A percentile compares a stretch with the other conserved stretches of the same genome.
phyloP scores from a whole-genome alignment of 1,284 basidiomycete genomes.

The Trametes versicolor region DNA sequence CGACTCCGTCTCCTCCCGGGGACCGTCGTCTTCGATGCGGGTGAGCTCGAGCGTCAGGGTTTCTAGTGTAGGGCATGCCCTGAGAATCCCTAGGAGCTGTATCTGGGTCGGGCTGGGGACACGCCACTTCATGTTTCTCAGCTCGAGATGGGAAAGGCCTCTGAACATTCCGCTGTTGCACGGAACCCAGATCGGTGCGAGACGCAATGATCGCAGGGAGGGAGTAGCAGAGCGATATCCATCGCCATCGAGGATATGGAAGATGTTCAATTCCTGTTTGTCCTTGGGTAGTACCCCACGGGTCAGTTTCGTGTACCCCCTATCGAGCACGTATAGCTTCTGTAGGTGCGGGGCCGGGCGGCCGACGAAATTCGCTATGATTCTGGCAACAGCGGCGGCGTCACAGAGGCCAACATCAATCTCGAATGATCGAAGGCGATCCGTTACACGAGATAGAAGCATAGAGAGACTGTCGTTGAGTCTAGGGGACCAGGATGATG shows the following conservation, averaged over 20 bases:
- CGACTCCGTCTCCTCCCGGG: neutral
- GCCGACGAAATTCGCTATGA: neutral
- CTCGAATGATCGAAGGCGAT: neutral
- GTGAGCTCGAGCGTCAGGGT: neutral
- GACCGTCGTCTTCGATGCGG: neutral
- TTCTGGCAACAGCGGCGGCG: too few species aligned
- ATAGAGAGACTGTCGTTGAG: neutral
- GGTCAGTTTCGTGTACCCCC: too few species aligned
- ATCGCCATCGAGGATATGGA: neutral
- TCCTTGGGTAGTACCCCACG: neutral
- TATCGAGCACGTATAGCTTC: neutral
- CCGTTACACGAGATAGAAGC: too few species aligned
- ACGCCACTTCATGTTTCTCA: neutral
- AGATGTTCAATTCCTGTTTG: too few species aligned
- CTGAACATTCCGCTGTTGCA: conserved; percentile 1
- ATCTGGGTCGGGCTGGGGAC: neutral
- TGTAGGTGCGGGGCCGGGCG: neutral
- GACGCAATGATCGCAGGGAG: conserved; percentile 2
- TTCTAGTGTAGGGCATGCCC: neutral
- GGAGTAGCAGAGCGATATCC: neutral
- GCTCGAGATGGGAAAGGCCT: neutral
- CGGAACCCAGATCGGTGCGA: neutral
- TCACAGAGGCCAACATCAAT: neutral
- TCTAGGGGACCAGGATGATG: too few species aligned
- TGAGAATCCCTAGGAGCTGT: neutral